Evolutionary conservation across 768 basidiomycete species (phyloP), one percentile per base, ranked within the genome.

Genomic region (Leccinum subtestaceum): DNA sequence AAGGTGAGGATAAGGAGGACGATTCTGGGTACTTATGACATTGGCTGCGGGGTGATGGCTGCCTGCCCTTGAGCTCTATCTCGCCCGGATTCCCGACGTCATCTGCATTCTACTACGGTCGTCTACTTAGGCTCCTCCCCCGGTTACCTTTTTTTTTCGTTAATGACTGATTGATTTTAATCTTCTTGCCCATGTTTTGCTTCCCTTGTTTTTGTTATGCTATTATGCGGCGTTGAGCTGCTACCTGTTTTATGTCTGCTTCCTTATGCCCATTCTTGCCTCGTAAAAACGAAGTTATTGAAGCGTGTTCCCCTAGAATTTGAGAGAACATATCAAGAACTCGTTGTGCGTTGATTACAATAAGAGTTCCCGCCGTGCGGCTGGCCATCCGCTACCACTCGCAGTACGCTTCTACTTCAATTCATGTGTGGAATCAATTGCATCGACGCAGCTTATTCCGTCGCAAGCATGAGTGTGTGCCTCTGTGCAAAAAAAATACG

Each of bases 1-100:
- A 60, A 15, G 74, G 70, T 12, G 71, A 70, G 13, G 74, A 75
- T 57, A 77, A 73, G 64, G 65, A 67, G 58, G 68, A 64, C 19
- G 63, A 70, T 34, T 57, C 64, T 49, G 72, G 65, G 29, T 72
- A 60, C 56, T 68, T 72, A 61, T 73, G 61, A 63, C 63, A 56
- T 23, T 43, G 32, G 50, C 34, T 29, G 32, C 0, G 25, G 48
- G 55, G 31, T 36, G 34, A 36, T 15, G 13, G 9, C 34, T 13
- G 34, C 9, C 32, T 32, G 10, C 11, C 32, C 32, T 12, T 32
- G 11, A 12, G 32, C 32, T 36, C 15, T 13, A 36, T 36, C 9
- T 52, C 31, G 58, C 21, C 21, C 51, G 45, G 40, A 40, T 55
- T 25, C 27, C 46, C 10, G 32, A 27, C 27, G 32, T 23, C 38